Evolutionary conservation across 2,329 filamentous ascomycete species (phyloP).

Genomic region (Arthrinium phaeospermum): DNA sequence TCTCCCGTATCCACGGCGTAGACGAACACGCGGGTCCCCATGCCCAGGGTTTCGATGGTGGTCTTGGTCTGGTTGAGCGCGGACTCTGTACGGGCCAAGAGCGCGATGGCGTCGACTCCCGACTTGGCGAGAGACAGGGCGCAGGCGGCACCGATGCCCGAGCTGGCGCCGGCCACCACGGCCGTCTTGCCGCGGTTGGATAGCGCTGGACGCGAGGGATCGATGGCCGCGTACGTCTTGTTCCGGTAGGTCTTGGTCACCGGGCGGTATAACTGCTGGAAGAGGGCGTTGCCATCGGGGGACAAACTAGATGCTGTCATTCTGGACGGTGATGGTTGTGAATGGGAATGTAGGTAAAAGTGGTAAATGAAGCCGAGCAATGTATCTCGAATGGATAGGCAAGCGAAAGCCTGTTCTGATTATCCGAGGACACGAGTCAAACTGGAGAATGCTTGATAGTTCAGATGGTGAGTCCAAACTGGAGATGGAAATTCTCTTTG

Average conservation of each 20-base stretch:
- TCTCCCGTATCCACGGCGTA: slow-evolving; percentile 29
- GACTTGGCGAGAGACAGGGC: slow-evolving; percentile 46
- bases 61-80: slow-evolving; percentile 34
- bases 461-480: too few species aligned
- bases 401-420: too few species aligned
- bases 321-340: not conserved
- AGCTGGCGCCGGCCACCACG: slow-evolving; percentile 60
- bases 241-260: not conserved
- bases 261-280: not conserved
- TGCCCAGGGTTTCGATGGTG: slow-evolving; percentile 27
- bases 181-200: slow-evolving; percentile 49
- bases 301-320: not conserved
- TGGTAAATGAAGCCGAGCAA: too few species aligned
- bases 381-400: too few species aligned
- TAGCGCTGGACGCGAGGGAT: slow-evolving; percentile 33
- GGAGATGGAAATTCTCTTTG: too few species aligned
- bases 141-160: slow-evolving; percentile 54
- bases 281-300: not conserved
- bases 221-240: slow-evolving; percentile 35
- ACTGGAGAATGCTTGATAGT: too few species aligned
- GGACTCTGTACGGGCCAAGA: slow-evolving; percentile 42
- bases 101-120: slow-evolving; percentile 55
- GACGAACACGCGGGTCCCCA: slow-evolving; percentile 27
- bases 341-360: not conserved
- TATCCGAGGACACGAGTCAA: too few species aligned